Percentiles rank a stretch among this genome's conserved stretches.
Evolutionary conservation across 164 flowering plant genomes (phyloP).

Genomic region (Magnolia sinica): DNA sequence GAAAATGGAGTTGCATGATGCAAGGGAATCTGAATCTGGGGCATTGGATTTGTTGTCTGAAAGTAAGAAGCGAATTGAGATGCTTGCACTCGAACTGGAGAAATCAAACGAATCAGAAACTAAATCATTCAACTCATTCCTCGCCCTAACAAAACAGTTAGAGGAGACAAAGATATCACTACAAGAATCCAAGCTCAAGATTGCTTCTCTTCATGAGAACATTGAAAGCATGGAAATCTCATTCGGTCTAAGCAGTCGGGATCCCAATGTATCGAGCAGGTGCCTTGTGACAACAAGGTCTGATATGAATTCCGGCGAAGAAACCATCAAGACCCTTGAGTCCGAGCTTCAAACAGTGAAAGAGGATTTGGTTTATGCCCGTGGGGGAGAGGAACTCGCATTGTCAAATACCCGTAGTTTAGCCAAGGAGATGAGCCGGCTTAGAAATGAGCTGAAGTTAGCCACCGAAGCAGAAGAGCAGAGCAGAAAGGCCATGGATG

Average conservation of each 20-base stretch:
- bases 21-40: slow-evolving; percentile 29
- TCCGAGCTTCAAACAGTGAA: slow-evolving; percentile 23
- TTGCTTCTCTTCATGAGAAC: slow-evolving; percentile 30
- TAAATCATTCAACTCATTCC: slow-evolving; percentile 34
- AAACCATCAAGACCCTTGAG: not conserved
- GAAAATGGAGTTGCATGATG: slow-evolving; percentile 28
- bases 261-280: not conserved
- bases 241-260: not conserved
- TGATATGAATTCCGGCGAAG: not conserved
- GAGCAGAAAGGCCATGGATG: slow-evolving; percentile 82
- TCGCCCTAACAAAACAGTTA: slow-evolving; percentile 45
- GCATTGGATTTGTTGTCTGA: slow-evolving; percentile 21
- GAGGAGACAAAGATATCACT: slow-evolving; percentile 51
- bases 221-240: slow-evolving; percentile 20
- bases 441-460: slow-evolving; percentile 48
- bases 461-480: slow-evolving; percentile 70
- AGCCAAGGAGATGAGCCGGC: slow-evolving; percentile 30
- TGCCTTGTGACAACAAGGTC: not conserved
- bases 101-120: slow-evolving; percentile 42
- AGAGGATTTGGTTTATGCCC: slow-evolving; percentile 22
- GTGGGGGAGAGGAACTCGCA: slow-evolving; percentile 27
- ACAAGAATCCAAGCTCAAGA: slow-evolving; percentile 55
- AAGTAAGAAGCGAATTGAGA: slow-evolving; percentile 27
- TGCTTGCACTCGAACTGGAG: slow-evolving; percentile 40
- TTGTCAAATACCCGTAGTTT: slow-evolving; percentile 18